These are phyloP conservation scores for Nissolia schottii DNA, from an alignment of 306 rosid genomes.

Conservation along the genomic window DNA sequence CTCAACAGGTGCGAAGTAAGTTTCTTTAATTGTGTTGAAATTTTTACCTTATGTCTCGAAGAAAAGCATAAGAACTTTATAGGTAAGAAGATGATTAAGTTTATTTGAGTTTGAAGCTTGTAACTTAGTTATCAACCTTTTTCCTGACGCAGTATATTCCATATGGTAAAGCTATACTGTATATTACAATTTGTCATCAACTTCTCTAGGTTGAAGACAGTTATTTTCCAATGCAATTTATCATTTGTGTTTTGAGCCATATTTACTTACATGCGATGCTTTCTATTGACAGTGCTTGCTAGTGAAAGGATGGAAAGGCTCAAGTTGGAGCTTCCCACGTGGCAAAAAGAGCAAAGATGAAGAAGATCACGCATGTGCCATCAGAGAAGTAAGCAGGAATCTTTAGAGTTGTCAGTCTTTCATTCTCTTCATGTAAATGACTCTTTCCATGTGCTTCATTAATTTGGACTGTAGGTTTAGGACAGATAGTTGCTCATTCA, in stretches of 20 bases:
- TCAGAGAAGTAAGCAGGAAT: conserved; percentile 73
- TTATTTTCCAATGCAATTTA: not conserved
- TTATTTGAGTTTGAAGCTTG: not conserved
- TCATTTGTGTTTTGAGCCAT: not conserved
- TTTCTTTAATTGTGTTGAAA: not conserved
- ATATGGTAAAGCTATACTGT: not conserved
- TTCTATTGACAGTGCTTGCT: conserved; percentile 71
- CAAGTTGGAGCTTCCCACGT: conserved; percentile 99
- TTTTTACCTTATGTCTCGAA: not conserved
- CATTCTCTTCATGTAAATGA: not conserved
- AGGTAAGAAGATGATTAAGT: not conserved
- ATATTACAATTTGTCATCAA: not conserved
- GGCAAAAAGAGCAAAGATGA: conserved; percentile 98
- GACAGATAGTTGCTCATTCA: not conserved
- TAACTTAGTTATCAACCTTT: not conserved
- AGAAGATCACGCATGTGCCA: conserved; percentile 95
- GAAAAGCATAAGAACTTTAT: not conserved
- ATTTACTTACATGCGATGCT: conserved; percentile 17
- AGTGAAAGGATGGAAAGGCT: conserved; percentile 99
- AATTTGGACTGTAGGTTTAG: not conserved
- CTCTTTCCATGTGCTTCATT: not conserved
- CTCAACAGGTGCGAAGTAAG: not conserved
- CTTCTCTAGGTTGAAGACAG: not conserved
- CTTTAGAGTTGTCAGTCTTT: not conserved
- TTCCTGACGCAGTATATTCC: not conserved